Conservation (phyloP, 306 rosid genomes). For the Medicago ruthenica region DNA sequence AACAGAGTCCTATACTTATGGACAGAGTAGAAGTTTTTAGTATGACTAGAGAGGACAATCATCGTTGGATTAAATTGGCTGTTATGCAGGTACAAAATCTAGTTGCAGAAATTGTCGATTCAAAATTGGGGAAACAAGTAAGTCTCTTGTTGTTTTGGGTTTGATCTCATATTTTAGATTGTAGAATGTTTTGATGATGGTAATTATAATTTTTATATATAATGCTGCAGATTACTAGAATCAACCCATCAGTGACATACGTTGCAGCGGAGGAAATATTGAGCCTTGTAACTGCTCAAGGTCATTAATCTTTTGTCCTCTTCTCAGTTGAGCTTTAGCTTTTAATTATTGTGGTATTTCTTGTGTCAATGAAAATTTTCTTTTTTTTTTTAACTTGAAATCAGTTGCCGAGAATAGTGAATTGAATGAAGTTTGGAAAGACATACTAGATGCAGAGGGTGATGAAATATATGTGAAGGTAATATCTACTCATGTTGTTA, state of each 20-base stretch:
- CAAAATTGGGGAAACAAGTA: slow-evolving; percentile 94
- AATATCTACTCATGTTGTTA: slow-evolving; percentile 38
- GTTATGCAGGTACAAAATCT: slow-evolving; percentile 84
- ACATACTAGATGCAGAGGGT: slow-evolving; percentile 86
- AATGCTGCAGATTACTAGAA: slow-evolving; percentile 71
- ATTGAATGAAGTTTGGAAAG: slow-evolving; percentile 94
- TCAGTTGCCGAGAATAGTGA: slow-evolving; percentile 88
- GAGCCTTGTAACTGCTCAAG: slow-evolving; percentile 99
- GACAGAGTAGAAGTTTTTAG: neutral
- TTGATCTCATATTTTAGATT: slow-evolving; percentile 31
- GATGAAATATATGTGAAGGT: slow-evolving; percentile 99
- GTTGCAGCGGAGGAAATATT: slow-evolving; percentile 91
- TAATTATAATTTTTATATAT: slow-evolving; percentile 2
- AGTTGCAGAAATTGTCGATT: slow-evolving; percentile 89
- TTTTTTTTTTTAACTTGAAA: slow-evolving; percentile 35
- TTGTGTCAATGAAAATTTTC: slow-evolving; percentile 16
- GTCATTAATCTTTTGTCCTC: slow-evolving; percentile 49
- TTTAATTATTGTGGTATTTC: slow-evolving; percentile 28
- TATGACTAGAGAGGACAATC: slow-evolving; percentile 11
- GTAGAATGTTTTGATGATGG: slow-evolving; percentile 11
- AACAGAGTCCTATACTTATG: neutral
- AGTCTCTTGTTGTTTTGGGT: slow-evolving; percentile 38
- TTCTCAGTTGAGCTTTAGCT: slow-evolving; percentile 27
- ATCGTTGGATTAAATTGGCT: slow-evolving; percentile 26
- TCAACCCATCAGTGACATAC: slow-evolving; percentile 83